phyloP scores from a whole-genome alignment of 2,329 filamentous ascomycete genomes.

The Penicillium oxalicum region DNA sequence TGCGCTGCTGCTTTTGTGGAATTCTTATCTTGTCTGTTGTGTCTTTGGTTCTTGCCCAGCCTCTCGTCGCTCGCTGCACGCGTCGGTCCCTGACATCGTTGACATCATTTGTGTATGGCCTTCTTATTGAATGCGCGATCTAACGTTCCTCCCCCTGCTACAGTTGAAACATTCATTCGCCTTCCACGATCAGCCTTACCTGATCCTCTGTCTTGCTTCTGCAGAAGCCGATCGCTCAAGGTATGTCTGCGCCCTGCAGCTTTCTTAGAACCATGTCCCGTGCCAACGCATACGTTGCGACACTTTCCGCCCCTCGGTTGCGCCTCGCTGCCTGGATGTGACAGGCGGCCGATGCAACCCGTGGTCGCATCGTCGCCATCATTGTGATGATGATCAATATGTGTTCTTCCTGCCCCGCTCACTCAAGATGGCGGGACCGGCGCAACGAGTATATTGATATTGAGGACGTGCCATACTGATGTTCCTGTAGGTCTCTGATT shows the following conservation, averaged over 20 bases:
- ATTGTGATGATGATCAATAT: not conserved
- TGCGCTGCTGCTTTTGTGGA: constrained; percentile 4
- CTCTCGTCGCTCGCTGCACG: constrained; percentile 5
- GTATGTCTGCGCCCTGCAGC: constrained; percentile 33
- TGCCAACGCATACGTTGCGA: constrained; percentile 39
- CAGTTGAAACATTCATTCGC: constrained; percentile 12
- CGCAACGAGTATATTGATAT: constrained; percentile 19
- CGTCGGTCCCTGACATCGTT: constrained; percentile 10
- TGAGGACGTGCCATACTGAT: constrained; percentile 21
- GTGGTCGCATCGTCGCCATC: not conserved
- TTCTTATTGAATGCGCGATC: constrained; percentile 6
- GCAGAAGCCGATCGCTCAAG: constrained; percentile 31
- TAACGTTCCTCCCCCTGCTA: constrained; percentile 11
- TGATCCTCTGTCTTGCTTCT: constrained; percentile 18
- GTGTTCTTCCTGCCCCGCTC: constrained; percentile 5
- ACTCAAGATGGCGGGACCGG: constrained; percentile 19
- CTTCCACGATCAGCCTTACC: constrained; percentile 3
- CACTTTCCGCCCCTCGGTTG: constrained; percentile 3
- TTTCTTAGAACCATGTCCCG: constrained; percentile 18
- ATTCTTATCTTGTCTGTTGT: not conserved
- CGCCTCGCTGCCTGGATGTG: not conserved
- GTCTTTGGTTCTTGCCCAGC: constrained; percentile 9
- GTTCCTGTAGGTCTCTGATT: constrained; percentile 20
- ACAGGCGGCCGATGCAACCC: constrained; percentile 12
- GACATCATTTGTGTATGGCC: constrained; percentile 9